Conservation (phyloP, 768 basidiomycete genomes). For the Termitomyces titanicus region DNA sequence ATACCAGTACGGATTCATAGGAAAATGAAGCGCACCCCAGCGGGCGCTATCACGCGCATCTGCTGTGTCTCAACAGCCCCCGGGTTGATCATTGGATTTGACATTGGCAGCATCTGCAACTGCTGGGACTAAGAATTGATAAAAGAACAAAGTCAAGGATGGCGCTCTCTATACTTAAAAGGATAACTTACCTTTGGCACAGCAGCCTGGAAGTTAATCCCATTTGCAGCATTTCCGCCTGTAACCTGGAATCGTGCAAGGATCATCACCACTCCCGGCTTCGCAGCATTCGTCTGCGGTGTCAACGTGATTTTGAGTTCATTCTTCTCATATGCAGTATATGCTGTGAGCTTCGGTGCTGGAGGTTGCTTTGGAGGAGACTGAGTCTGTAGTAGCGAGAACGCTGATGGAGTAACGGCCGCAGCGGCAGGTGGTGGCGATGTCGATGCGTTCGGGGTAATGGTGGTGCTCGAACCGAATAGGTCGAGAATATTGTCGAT, state of each 20-base stretch:
- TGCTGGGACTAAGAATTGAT: slow-evolving; percentile 73
- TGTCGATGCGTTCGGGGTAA: slow-evolving; percentile 18
- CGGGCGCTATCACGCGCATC: slow-evolving; percentile 87
- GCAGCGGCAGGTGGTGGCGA: slow-evolving; percentile 9
- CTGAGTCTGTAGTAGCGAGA: slow-evolving; percentile 35
- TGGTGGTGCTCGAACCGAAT: slow-evolving; percentile 50
- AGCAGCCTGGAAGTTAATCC: slow-evolving; percentile 93
- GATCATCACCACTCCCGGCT: slow-evolving; percentile 90
- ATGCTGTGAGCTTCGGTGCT: slow-evolving; percentile 56
- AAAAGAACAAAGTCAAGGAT: background rate
- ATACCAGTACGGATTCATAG: background rate
- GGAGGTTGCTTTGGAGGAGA: slow-evolving; percentile 30
- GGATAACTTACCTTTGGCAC: slow-evolving; percentile 75
- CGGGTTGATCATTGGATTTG: slow-evolving; percentile 72
- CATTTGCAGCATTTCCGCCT: slow-evolving; percentile 47
- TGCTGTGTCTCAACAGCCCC: slow-evolving; percentile 91
- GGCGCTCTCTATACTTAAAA: background rate
- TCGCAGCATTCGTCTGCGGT: slow-evolving; percentile 74
- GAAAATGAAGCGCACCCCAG: slow-evolving; percentile 58
- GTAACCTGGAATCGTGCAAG: slow-evolving; percentile 81
- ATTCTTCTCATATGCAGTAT: slow-evolving; percentile 91
- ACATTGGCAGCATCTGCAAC: slow-evolving; percentile 97
- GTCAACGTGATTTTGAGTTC: slow-evolving; percentile 86
- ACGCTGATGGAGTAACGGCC: slow-evolving; percentile 26
- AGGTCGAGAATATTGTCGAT: slow-evolving; percentile 91